These are phyloP conservation scores for Zymoseptoria passerinii DNA, from an alignment of 2,329 filamentous ascomycete genomes.

Conservation along the genomic window DNA sequence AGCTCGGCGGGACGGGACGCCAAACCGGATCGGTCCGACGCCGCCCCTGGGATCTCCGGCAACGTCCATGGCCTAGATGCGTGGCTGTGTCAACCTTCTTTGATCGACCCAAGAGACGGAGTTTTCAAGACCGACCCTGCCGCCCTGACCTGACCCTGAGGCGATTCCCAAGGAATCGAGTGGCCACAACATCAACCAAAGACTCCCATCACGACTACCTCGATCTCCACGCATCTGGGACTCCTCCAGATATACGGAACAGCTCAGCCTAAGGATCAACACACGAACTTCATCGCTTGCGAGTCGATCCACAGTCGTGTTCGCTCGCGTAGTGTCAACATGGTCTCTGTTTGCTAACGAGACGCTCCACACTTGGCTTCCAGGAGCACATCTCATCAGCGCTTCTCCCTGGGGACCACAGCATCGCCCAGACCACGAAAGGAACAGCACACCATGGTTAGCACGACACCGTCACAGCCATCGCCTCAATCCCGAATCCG, in stretches of 20 bases:
- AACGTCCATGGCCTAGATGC: neutral
- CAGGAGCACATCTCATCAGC: neutral
- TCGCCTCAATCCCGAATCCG: conserved; percentile 51
- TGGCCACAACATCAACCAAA: too few relatives aligned
- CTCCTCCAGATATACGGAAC: too few relatives aligned
- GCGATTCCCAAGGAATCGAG: too few relatives aligned
- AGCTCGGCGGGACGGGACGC: neutral
- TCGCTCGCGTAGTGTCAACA: neutral
- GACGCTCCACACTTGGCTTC: neutral
- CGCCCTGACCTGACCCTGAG: too few relatives aligned
- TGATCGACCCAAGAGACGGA: neutral
- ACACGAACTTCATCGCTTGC: neutral
- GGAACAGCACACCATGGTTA: neutral
- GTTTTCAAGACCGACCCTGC: neutral
- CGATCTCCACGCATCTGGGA: too few relatives aligned
- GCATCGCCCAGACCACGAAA: neutral
- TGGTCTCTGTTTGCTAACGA: neutral
- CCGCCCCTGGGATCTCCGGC: neutral
- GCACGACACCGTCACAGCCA: neutral
- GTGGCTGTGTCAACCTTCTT: neutral
- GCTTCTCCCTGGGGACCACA: neutral
- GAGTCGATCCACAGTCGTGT: neutral
- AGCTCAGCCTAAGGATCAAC: too few relatives aligned
- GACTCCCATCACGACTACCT: too few relatives aligned
- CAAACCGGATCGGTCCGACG: too few relatives aligned